Percentiles rank a stretch among this genome's conserved stretches.
Conservation (phyloP, 129 eudicot species). For the Heracleum sosnowskyi region DNA sequence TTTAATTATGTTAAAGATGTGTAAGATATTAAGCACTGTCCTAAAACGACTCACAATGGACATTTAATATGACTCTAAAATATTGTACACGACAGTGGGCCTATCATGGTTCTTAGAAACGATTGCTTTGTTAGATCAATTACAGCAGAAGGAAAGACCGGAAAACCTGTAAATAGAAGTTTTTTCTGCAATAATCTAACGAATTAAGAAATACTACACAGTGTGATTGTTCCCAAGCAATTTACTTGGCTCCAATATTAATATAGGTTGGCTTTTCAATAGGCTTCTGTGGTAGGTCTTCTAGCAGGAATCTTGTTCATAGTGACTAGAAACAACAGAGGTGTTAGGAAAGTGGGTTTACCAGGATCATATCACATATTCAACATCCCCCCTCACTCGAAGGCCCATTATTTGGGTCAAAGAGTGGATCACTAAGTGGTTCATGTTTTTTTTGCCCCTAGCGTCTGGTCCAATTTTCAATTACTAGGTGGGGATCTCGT, state of each 20-base stretch:
- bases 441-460: too few species aligned
- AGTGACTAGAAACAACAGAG: neutral
- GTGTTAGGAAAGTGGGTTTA: too few species aligned
- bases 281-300: neutral
- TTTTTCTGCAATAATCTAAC: neutral
- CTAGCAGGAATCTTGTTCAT: neutral
- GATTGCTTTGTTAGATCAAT: neutral
- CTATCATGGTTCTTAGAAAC: neutral
- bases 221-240: neutral
- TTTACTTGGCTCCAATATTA: neutral
- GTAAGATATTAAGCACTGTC: neutral
- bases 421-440: too few species aligned
- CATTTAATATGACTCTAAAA: neutral
- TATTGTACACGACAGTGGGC: neutral
- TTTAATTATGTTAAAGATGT: neutral
- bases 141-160: neutral
- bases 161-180: neutral
- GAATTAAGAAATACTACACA: neutral
- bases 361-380: too few species aligned
- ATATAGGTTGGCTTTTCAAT: neutral
- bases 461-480: too few species aligned
- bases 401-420: too few species aligned
- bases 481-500: too few species aligned
- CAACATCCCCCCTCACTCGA: too few species aligned
- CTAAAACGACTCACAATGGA: neutral